Conservation (phyloP, 2,329 filamentous ascomycete species). For the Penicillium sp. region DNA sequence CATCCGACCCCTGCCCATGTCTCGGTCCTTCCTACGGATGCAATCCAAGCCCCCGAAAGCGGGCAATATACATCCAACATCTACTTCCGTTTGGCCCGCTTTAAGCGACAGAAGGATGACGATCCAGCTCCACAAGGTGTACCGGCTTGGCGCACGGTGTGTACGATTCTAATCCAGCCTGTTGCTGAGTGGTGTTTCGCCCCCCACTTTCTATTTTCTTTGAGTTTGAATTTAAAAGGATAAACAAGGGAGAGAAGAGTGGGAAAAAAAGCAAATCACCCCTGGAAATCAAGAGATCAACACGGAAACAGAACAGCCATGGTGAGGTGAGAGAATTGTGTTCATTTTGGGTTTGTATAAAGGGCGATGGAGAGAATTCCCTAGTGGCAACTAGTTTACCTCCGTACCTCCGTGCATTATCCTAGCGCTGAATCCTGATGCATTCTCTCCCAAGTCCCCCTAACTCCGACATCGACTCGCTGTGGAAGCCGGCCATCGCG, state of each 20-base stretch:
- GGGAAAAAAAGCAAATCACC: not conserved
- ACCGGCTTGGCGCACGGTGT: conserved; percentile 5
- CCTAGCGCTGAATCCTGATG: conserved; percentile 7
- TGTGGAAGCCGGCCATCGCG: conserved; percentile 26
- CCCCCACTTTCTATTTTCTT: not conserved
- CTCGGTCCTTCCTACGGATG: conserved; percentile 4
- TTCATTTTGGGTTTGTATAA: not conserved
- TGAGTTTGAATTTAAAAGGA: not conserved
- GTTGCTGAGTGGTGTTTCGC: not conserved
- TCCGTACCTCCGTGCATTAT: not conserved
- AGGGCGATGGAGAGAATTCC: not conserved
- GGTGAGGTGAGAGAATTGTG: not conserved
- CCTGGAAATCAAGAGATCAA: conserved; percentile 8
- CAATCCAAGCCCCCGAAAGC: conserved; percentile 6
- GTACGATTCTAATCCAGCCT: conserved; percentile 2
- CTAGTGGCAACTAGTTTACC: not conserved
- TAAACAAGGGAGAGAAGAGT: not conserved
- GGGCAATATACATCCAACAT: conserved; percentile 1
- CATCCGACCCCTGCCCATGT: not conserved
- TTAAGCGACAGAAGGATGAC: not conserved
- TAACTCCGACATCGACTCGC: conserved; percentile 6
- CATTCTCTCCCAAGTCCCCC: conserved; percentile 18
- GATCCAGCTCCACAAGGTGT: not conserved
- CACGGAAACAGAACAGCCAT: conserved; percentile 12
- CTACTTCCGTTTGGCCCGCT: conserved; percentile 1